phyloP scores from a whole-genome alignment of 2,329 filamentous ascomycete species.

The Xylaria sp. region DNA sequence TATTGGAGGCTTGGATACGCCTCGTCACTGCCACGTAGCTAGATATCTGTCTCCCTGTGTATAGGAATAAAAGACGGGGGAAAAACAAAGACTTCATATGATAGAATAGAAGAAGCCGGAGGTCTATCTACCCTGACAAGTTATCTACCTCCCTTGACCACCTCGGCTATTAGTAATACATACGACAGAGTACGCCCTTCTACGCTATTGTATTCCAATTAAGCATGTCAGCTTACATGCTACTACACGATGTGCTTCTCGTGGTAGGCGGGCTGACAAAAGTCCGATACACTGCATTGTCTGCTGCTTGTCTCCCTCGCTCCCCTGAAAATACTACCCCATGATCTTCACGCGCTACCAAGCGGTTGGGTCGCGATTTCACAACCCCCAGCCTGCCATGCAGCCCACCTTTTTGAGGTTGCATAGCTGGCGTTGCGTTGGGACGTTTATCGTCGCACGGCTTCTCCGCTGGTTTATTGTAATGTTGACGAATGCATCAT shows the following conservation, averaged over 20 bases:
- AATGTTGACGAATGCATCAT: not conserved
- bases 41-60: no score
- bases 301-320: not conserved
- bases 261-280: not conserved
- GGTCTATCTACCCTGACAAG: no score
- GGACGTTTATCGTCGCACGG: not conserved
- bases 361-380: constrained; percentile 5
- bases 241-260: not conserved
- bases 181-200: no score
- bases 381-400: not conserved
- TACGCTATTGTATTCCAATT: no score
- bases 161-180: no score
- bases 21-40: not conserved
- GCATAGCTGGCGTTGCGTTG: not conserved
- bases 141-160: not conserved
- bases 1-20: not conserved
- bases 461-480: not conserved
- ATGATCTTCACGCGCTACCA: constrained; percentile 14
- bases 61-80: no score
- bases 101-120: no score
- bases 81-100: not conserved
- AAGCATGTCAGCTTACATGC: not conserved
- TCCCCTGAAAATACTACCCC: constrained; percentile 8
- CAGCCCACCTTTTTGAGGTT: not conserved
- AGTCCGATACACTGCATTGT: not conserved